These are phyloP conservation scores for Pleurotus cornucopiae DNA, from an alignment of 768 basidiomycete genomes.

Conservation along the genomic window DNA sequence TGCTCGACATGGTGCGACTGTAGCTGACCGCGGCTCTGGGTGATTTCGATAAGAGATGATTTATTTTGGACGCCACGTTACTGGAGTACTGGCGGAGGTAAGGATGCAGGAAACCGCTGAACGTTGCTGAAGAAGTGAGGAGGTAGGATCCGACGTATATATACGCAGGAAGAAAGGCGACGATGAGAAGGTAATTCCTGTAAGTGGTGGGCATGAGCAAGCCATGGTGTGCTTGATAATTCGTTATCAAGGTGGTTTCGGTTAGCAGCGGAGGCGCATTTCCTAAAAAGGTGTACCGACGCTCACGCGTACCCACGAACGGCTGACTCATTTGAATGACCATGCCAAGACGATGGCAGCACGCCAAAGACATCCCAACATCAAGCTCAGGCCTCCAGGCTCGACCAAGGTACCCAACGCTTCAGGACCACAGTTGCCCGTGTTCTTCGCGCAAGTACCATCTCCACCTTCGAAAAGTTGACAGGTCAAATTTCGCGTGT, in stretches of 20 bases:
- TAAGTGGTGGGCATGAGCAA: neutral
- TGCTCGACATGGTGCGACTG: constrained; percentile 6
- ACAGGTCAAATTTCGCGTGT: too few species aligned
- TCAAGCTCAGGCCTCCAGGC: too few species aligned
- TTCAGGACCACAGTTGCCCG: too few species aligned
- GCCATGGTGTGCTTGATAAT: neutral
- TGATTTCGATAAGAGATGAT: neutral
- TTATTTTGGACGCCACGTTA: constrained; percentile 11
- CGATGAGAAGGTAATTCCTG: neutral
- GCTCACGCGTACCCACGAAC: neutral
- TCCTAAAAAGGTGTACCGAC: neutral
- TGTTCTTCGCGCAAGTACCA: too few species aligned
- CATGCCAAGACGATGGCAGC: too few species aligned
- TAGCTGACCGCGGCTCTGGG: too few species aligned
- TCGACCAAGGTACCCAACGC: too few species aligned
- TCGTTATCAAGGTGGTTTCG: too few species aligned
- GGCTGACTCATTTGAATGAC: neutral
- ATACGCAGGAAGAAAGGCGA: neutral
- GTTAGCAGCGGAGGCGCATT: neutral
- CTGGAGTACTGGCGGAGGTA: constrained; percentile 10
- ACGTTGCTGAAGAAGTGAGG: neutral
- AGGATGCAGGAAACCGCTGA: constrained; percentile 1
- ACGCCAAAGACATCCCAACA: too few species aligned
- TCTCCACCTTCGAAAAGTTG: too few species aligned
- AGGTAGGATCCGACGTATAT: neutral